Conservation (phyloP, 2,329 filamentous ascomycete species). For the Fusarium zealandicum region DNA sequence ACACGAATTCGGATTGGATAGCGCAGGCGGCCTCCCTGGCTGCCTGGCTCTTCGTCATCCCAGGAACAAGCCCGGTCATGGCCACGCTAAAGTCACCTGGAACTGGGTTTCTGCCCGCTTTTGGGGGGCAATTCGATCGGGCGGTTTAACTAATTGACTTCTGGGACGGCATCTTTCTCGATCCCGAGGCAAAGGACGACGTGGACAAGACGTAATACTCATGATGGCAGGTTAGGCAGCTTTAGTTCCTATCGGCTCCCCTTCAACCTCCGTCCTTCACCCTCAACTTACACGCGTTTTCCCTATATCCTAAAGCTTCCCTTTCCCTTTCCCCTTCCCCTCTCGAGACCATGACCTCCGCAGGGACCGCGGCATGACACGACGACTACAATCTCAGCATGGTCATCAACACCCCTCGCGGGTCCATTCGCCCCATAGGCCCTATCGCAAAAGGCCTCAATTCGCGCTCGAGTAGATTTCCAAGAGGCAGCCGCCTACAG, state of each 20-base stretch:
- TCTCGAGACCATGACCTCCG: conserved; percentile 16
- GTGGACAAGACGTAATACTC: conserved; percentile 31
- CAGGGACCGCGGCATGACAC: conserved; percentile 35
- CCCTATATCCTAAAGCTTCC: neutral
- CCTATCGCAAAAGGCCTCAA: conserved; percentile 11
- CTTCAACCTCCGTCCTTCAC: neutral
- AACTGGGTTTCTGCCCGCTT: conserved; percentile 23
- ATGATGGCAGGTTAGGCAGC: conserved; percentile 2
- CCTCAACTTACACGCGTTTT: neutral
- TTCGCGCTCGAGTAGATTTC: conserved; percentile 12
- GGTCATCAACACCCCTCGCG: conserved; percentile 18
- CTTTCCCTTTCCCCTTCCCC: neutral
- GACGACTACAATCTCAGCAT: conserved; percentile 29
- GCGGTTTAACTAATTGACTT: neutral
- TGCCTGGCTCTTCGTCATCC: conserved; percentile 5
- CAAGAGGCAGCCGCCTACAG: conserved; percentile 50
- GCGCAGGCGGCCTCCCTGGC: conserved; percentile 7
- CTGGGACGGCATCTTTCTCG: conserved; percentile 1
- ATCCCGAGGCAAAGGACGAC: conserved; percentile 22
- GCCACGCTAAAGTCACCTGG: conserved; percentile 20
- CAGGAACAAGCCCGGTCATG: neutral
- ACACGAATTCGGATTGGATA: conserved; percentile 1
- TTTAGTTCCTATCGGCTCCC: neutral
- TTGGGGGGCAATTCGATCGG: neutral
- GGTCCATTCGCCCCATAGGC: conserved; percentile 11